Percentiles rank a stretch among this genome's conserved stretches.
These are phyloP conservation scores for Pythium graminicola DNA, from an alignment of 352 stramenopile genomes.

Conservation along the genomic window DNA sequence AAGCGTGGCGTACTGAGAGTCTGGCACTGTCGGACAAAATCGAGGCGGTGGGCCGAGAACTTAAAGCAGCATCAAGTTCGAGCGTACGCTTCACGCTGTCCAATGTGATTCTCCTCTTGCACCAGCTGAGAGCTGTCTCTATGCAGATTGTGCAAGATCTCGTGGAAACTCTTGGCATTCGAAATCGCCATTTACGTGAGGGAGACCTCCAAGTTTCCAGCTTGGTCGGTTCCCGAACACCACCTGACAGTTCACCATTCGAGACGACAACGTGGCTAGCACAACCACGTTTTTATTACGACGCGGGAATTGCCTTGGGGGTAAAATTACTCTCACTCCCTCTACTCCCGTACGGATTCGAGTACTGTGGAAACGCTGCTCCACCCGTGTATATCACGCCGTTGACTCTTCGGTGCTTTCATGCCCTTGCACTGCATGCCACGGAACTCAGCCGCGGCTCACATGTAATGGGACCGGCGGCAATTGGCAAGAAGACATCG, in stretches of 20 bases:
- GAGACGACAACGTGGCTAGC: conserved; percentile 43
- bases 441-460: conserved; percentile 34
- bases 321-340: conserved; percentile 46
- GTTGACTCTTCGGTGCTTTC: conserved; percentile 56
- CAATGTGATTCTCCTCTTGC: conserved; percentile 46
- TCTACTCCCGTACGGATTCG: conserved; percentile 52
- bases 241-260: not conserved
- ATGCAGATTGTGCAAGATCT: conserved; percentile 27
- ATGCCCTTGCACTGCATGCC: conserved; percentile 38
- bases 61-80: conserved; percentile 38
- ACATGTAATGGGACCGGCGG: conserved; percentile 30
- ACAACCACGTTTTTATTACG: conserved; percentile 62
- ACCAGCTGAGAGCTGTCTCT: conserved; percentile 52
- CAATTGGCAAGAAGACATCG: conserved; percentile 43
- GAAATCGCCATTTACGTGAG: not conserved
- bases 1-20: conserved; percentile 31
- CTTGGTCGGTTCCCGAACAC: not conserved
- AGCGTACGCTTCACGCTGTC: conserved; percentile 29
- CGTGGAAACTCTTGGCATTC: not conserved
- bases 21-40: conserved; percentile 30
- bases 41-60: conserved; percentile 34
- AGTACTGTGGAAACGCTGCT: conserved; percentile 56
- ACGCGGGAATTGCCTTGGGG: conserved; percentile 37
- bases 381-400: conserved; percentile 38
- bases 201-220: not conserved